Base-by-base conservation (phyloP, 306 rosid genomes). In the Astragalus membranaceus region DNA sequence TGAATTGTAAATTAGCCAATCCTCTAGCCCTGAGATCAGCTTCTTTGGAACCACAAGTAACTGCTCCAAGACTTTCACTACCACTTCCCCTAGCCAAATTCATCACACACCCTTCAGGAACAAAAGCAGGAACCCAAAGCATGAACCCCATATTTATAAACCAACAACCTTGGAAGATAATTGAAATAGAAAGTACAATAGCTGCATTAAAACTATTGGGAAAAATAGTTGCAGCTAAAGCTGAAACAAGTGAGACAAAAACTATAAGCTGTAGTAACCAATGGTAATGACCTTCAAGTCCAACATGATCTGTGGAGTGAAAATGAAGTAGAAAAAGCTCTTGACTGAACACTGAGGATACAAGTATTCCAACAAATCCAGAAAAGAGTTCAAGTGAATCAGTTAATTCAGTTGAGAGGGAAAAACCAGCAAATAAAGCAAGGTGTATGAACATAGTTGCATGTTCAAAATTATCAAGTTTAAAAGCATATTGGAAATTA, bases 361-460 rank as follows among this genome's bases (percentile, higher is more conserved):
- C 85, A 49, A 90, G 87, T 52, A 85, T 74, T 39, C 96, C 97
- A 15, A 83, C 77, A 9, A 90, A 73, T 16, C 90, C 92, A 30
- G 92, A 88, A 39, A 88, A 79, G 62, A 75, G 78, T 7, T 82
- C 82, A 36, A 83, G 56, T 3, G 94, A 84, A 77, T 73, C 84
- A 14, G 78, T 85, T 52, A 90, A 69, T 78, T 90, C 97, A 0
- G 83, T 70, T 10, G 76, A 84, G 80, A 93, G 88, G 26, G 81
- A 43, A 65, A 88, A 93, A 17, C 97, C 88, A 4, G 96, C 86
- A 80, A 90, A 93, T 66, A 90, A 50, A 65, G 85, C 85, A 17
- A 90, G 92, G 82, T 93, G 96, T 78, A 90, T 74, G 87, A 90
- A 93, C 93, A 93, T 90, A 63, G 97, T 88, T 49, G 96, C 98